Evolutionary conservation across 495 filamentous ascomycete species (phyloP), one percentile per base, ranked within the genome.

Genomic region (Astrothelium subdiscretum): DNA sequence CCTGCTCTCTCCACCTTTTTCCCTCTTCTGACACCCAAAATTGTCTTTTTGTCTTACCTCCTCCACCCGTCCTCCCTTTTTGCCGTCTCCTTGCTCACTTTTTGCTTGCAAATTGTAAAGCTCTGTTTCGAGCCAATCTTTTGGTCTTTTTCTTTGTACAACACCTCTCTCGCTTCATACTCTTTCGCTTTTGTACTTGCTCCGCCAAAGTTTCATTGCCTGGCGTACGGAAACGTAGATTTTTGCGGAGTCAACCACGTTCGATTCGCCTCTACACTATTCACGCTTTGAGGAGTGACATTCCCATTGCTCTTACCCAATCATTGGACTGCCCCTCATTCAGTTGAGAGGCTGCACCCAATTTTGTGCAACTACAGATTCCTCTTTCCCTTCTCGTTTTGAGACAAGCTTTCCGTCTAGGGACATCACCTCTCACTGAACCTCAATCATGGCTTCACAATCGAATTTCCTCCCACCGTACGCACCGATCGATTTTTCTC

Each of bases 401-500:
- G 48, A 54, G 48, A 54, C 48, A 4, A 29, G 2, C 22, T 54
- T 54, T 15, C 48, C 20, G 6, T 24, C 26, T 54, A 5, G 8
- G 48, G 48, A 54, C 22, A 8, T 12, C 24, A 27, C 48, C 20
- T 54, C 48, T 29, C 24, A 54, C 48, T 26, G 22, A 29, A 29
- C 24, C 24, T 5, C 15, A 29, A 29, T 54, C 24, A 54, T 54
- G 48, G 48, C 48, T 54, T 54, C 48, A 26, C 48, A 54, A 54
- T 27, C 12, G 3, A 54, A 26, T 54, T 54, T 54, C 35, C 35
- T 59, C 31, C 57, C 57, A 20, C 57, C 57, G n/a, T 59, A 32
- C 26, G 32, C 57, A 4, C 72, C 74, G 32, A 64, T 76, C 63
- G 62, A 72, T 66, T 72, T 70, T 67, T 70, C 67, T 32, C 70